Base-by-base conservation (phyloP, 495 filamentous ascomycete species). In the Aspergillus egyptiacus region DNA sequence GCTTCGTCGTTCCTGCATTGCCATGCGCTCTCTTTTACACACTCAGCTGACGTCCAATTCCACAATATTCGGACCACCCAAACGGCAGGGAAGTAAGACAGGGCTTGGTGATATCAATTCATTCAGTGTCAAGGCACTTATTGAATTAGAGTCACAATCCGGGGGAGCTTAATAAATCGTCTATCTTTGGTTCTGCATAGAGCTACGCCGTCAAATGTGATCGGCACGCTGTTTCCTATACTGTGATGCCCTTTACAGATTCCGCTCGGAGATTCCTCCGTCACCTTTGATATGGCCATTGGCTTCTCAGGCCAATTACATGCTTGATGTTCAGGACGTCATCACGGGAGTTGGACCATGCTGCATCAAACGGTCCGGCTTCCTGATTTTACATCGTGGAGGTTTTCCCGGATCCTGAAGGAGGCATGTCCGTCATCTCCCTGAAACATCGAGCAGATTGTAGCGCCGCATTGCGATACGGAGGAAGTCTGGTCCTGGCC, bases 241-340 rank as follows among this genome's bases (percentile, higher is more conserved):
- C 17, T 18, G 18, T 32, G 45, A 15, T 17, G 14, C 27, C 27
- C 19, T 41, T 31, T 30, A 54, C 42, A 45, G 42, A 58, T 54
- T 40, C 34, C 46, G 41, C 40, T 50, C 61, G 62, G 64, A 61
- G 55, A 13, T 40, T 30, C 7, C 62, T 67, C 64, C 64, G 60
- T 57, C 14, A 20, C n/a, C 31, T 24, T 40, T 27, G 40, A 44
- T 20, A 13, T 36, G 24, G 32, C 53, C 18, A 33, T 32, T 60
- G 54, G 56, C 48, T 58, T 38, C 34, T 9, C 3, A 48, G 14
- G 39, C 18, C 46, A 46, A 37, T 34, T 51, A 19, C n/a, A 24
- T 8, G 25, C n/a, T 44, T 2, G 15, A n/a, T 32, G 18, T 2
- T n/a, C 2, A 30, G 17, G 8, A 44, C 41, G 1, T 31, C 24